Percentiles rank a stretch among this genome's conserved stretches.
These are phyloP conservation scores for Capsicum rhomboideum DNA, from an alignment of 257 asterid species.

Conservation along the genomic window DNA sequence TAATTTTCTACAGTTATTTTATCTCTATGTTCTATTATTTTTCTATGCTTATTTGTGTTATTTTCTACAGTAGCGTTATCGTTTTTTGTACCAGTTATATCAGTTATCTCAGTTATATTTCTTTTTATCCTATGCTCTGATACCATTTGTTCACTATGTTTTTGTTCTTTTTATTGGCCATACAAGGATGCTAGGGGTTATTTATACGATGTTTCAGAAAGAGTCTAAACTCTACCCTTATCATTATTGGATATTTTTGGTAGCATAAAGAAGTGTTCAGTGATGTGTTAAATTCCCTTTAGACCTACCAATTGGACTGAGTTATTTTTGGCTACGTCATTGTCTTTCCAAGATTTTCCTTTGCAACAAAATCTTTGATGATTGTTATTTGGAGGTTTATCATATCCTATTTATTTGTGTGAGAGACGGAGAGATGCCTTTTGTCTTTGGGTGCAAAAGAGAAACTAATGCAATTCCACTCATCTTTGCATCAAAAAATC, in stretches of 20 bases:
- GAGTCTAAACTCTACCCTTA: neutral
- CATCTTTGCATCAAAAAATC: slow-evolving; percentile 36
- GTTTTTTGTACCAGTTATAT: too few relatives aligned
- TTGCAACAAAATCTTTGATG: slow-evolving; percentile 7
- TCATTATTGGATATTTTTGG: neutral
- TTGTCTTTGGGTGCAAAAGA: neutral
- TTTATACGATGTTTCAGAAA: neutral
- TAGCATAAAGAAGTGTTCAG: neutral
- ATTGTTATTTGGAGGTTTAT: neutral
- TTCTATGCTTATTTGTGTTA: too few relatives aligned
- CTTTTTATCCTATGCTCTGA: too few relatives aligned
- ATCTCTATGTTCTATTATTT: too few relatives aligned
- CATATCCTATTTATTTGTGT: slow-evolving; percentile 9
- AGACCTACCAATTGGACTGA: neutral
- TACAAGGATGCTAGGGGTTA: neutral
- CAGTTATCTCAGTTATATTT: too few relatives aligned
- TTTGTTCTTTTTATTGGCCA: neutral
- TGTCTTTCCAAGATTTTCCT: slow-evolving; percentile 12
- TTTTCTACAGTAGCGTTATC: too few relatives aligned
- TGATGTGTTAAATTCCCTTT: neutral
- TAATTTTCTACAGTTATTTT: too few relatives aligned
- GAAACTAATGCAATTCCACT: slow-evolving; percentile 40
- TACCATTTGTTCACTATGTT: too few relatives aligned
- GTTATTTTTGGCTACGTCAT: slow-evolving; percentile 1
- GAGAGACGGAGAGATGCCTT: neutral